Conservation (phyloP, 345 rosid genomes). For the Eucalyptus erythrocorys region DNA sequence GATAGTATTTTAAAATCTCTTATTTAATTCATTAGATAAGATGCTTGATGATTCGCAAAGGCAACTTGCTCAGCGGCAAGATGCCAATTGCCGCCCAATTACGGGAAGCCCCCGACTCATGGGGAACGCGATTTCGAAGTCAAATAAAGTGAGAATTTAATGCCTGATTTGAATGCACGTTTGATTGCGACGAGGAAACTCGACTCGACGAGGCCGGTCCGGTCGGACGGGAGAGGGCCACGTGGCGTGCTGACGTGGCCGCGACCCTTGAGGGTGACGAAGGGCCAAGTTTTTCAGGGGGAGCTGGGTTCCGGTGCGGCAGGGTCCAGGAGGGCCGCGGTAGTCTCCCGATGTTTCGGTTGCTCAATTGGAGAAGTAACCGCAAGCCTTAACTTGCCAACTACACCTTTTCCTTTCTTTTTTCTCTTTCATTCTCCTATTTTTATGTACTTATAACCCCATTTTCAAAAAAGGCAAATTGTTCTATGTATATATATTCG, state of each 20-base stretch:
- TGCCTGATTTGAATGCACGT: background rate
- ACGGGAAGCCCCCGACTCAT: background rate
- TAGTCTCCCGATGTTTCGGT: background rate
- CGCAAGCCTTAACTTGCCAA: background rate
- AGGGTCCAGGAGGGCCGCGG: background rate
- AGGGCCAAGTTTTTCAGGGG: background rate
- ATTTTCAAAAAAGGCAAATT: background rate
- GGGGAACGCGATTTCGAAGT: background rate
- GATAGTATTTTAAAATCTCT: background rate
- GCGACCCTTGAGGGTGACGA: conserved; percentile 7
- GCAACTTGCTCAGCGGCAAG: background rate
- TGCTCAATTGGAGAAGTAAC: background rate
- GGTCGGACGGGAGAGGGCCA: background rate
- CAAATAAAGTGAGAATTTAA: background rate
- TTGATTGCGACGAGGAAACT: background rate
- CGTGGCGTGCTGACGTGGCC: background rate
- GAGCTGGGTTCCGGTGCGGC: background rate
- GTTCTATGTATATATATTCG: fast-evolving
- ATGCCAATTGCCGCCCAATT: background rate
- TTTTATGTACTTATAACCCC: background rate
- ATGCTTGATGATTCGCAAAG: background rate
- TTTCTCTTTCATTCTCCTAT: background rate
- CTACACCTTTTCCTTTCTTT: background rate
- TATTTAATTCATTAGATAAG: background rate
- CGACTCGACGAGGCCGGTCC: background rate